Evolutionary conservation across 805 yeast species (phyloP).

Genomic region (Tetrapisispora nanseiensis): DNA sequence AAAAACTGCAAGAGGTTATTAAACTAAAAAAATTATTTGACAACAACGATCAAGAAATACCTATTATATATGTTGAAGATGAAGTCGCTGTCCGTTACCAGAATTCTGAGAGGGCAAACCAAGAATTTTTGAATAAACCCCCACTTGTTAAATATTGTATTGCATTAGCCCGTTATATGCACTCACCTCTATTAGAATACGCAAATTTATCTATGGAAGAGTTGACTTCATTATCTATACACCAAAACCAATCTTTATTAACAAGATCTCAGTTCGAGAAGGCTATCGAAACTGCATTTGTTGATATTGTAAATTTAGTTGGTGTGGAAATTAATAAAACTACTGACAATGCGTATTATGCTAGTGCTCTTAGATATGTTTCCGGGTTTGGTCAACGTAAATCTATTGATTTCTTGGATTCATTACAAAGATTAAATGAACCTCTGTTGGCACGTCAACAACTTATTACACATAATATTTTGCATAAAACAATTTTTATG

Average conservation of each 20-base stretch:
- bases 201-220: slow-evolving; percentile 64
- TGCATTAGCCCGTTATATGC: slow-evolving; percentile 84
- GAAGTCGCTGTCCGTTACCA: slow-evolving; percentile 88
- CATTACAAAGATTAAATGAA: slow-evolving; percentile 48
- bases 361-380: slow-evolving; percentile 63
- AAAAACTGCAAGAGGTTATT: slow-evolving; percentile 46
- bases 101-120: slow-evolving; percentile 60
- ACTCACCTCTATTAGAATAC: slow-evolving; percentile 88
- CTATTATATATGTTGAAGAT: slow-evolving; percentile 77
- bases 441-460: slow-evolving; percentile 71
- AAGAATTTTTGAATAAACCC: slow-evolving; percentile 79
- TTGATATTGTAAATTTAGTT: slow-evolving; percentile 80
- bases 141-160: slow-evolving; percentile 73
- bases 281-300: slow-evolving; percentile 71
- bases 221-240: slow-evolving; percentile 55
- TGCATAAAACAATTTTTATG: slow-evolving; percentile 73
- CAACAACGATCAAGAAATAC: slow-evolving; percentile 47
- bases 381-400: slow-evolving; percentile 95
- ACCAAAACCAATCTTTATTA: slow-evolving; percentile 63
- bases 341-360: slow-evolving; percentile 55
- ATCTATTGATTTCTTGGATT: slow-evolving; percentile 76
- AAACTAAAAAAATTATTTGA: slow-evolving; percentile 46
- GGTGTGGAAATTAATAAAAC: slow-evolving; percentile 94
- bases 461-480: slow-evolving; percentile 67
- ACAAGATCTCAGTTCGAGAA: slow-evolving; percentile 51